A percentile compares a stretch with the other conserved stretches of the same genome.
Conservation (phyloP, 805 yeast genomes). For the Torulaspora franciscae region DNA sequence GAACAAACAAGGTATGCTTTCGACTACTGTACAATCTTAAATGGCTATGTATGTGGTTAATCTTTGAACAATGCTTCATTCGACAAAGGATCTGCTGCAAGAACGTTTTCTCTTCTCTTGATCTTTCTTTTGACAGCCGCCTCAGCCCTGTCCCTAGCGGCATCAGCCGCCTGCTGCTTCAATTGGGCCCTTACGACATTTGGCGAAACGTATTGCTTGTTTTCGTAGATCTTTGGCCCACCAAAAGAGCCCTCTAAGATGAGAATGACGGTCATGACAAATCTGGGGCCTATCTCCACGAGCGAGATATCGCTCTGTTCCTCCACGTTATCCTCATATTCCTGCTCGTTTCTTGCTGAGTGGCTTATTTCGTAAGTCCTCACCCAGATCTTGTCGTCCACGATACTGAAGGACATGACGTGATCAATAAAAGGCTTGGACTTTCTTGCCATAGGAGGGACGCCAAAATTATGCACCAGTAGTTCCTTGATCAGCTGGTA, state of each 20-base stretch:
- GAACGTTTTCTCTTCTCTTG: slow-evolving; percentile 66
- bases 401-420: slow-evolving; percentile 86
- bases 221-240: slow-evolving; percentile 96
- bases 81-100: slow-evolving; percentile 77
- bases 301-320: slow-evolving; percentile 60
- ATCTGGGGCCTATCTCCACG: slow-evolving; percentile 95
- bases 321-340: slow-evolving; percentile 42
- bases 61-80: slow-evolving; percentile 67
- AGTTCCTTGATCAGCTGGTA: slow-evolving; percentile 74
- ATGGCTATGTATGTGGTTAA: slow-evolving; percentile 3
- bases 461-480: slow-evolving; percentile 81
- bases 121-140: slow-evolving; percentile 73
- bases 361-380: slow-evolving; percentile 86
- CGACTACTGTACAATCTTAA: slow-evolving; percentile 2
- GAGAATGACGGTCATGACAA: slow-evolving; percentile 86
- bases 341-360: slow-evolving; percentile 50
- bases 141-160: slow-evolving; percentile 72
- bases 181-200: slow-evolving; percentile 88
- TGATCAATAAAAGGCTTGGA: slow-evolving; percentile 94
- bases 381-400: slow-evolving; percentile 92
- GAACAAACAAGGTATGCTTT: not conserved
- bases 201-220: slow-evolving; percentile 94
- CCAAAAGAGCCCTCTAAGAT: slow-evolving; percentile 95
- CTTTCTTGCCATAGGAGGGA: slow-evolving; percentile 89
- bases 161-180: slow-evolving; percentile 72